Conservation (phyloP, 2,329 filamentous ascomycete genomes). For the Pestalotiopsis fici region DNA sequence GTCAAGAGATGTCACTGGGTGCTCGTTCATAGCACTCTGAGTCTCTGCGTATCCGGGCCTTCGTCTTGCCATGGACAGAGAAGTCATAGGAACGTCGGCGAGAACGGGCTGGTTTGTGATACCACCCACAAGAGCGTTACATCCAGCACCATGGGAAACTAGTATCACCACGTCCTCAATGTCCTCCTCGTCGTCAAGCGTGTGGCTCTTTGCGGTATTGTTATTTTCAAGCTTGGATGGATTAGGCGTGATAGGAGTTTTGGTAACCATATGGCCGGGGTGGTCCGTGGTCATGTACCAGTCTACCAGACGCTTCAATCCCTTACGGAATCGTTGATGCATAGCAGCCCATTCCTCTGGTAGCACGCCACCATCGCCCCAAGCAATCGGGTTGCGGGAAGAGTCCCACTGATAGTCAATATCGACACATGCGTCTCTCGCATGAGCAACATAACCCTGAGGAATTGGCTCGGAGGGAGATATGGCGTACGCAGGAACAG, state of each 20-base stretch:
- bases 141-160: conserved; percentile 92
- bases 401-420: conserved; percentile 98
- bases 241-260: conserved; percentile 29
- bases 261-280: conserved; percentile 53
- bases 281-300: conserved; percentile 72
- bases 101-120: conserved; percentile 90
- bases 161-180: conserved; percentile 80
- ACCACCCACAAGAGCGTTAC: conserved; percentile 91
- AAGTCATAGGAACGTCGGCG: conserved; percentile 86
- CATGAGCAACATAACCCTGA: conserved; percentile 84
- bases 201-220: conserved; percentile 33
- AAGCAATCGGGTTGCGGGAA: conserved; percentile 73
- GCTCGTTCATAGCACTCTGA: conserved; percentile 23
- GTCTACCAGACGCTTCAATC: conserved; percentile 74
- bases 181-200: conserved; percentile 55
- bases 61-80: conserved; percentile 82
- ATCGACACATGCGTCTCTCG: conserved; percentile 79
- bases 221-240: conserved; percentile 12
- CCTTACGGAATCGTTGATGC: conserved; percentile 85
- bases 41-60: conserved; percentile 48
- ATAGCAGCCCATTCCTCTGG: conserved; percentile 96
- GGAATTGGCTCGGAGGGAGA: conserved; percentile 82
- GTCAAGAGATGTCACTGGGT: conserved; percentile 26
- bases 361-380: conserved; percentile 85
- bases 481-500: conserved; percentile 80